A percentile compares a stretch with the other conserved stretches of the same genome.
phyloP scores from a whole-genome alignment of 2,329 filamentous ascomycete genomes.

The Nemania sp. region DNA sequence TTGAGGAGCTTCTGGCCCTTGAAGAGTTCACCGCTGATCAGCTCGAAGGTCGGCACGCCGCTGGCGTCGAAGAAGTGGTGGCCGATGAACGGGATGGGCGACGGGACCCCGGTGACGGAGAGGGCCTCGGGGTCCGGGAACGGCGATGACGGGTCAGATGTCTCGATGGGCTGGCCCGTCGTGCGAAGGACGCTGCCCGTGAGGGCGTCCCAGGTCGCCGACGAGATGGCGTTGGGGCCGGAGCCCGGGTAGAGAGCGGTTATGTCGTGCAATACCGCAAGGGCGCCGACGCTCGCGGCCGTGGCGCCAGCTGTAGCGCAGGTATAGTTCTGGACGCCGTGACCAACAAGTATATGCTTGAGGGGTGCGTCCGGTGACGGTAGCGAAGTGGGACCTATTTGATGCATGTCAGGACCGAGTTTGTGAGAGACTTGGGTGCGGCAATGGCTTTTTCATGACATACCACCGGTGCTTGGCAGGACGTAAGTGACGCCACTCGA shows the following conservation, averaged over 20 bases:
- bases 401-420: slow-evolving; percentile 5
- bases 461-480: slow-evolving; percentile 48
- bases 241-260: slow-evolving; percentile 55
- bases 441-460: slow-evolving; percentile 24
- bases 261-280: slow-evolving; percentile 65
- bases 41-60: slow-evolving; percentile 63
- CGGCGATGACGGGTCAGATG: slow-evolving; percentile 40
- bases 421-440: background rate
- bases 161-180: slow-evolving; percentile 54
- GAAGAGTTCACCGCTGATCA: slow-evolving; percentile 50
- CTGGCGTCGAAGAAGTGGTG: slow-evolving; percentile 68
- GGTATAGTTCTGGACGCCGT: slow-evolving; percentile 72
- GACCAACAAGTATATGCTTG: slow-evolving; percentile 63
- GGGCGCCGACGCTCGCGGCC: slow-evolving; percentile 54
- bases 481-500: slow-evolving; percentile 33
- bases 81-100: slow-evolving; percentile 54
- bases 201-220: slow-evolving; percentile 47
- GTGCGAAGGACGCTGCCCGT: slow-evolving; percentile 47
- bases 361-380: slow-evolving; percentile 49
- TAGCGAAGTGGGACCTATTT: slow-evolving; percentile 48
- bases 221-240: slow-evolving; percentile 44
- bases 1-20: slow-evolving; percentile 53
- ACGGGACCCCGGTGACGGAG: slow-evolving; percentile 39
- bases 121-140: slow-evolving; percentile 50
- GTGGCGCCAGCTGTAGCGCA: slow-evolving; percentile 48